Evolutionary conservation across 208 protist genomes (phyloP).

Genomic region (Crithidia mellificae): DNA sequence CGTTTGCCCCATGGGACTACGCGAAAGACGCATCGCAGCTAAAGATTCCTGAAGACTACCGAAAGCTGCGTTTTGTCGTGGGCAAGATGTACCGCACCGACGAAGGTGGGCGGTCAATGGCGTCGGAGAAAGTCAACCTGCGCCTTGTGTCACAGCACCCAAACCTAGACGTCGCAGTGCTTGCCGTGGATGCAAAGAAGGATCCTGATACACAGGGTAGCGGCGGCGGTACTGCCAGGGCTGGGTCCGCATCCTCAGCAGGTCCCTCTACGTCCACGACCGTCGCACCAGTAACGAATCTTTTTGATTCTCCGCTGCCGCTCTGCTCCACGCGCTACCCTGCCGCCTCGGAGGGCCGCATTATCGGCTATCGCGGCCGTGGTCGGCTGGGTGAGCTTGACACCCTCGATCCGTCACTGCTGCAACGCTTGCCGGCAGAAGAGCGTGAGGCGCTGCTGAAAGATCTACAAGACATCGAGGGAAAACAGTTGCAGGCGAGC

Average conservation of each 20-base stretch:
- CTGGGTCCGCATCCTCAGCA: neutral
- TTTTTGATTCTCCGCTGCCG: slow-evolving; percentile 11
- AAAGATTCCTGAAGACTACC: slow-evolving; percentile 81
- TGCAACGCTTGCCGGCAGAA: slow-evolving; percentile 42
- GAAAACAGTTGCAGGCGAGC: slow-evolving; percentile 44
- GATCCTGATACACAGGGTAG: no score
- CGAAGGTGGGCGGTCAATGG: slow-evolving; percentile 32
- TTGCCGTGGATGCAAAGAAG: slow-evolving; percentile 24
- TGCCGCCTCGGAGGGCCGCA: slow-evolving; percentile 5
- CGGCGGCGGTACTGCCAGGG: no score
- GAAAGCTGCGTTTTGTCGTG: slow-evolving; percentile 69
- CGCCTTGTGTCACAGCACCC: slow-evolving; percentile 62
- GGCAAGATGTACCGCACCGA: slow-evolving; percentile 42
- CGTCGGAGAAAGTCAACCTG: slow-evolving; percentile 23
- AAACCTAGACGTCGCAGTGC: slow-evolving; percentile 54
- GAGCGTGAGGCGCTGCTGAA: slow-evolving; percentile 59
- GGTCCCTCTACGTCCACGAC: neutral
- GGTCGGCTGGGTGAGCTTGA: slow-evolving; percentile 70
- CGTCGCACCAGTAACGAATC: no score
- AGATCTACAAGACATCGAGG: slow-evolving; percentile 60
- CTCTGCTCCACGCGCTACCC: slow-evolving; percentile 16
- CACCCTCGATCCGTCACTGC: slow-evolving; percentile 72
- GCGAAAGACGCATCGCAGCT: slow-evolving; percentile 49
- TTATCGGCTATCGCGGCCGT: slow-evolving; percentile 64
- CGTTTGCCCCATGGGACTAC: slow-evolving; percentile 74